A percentile compares a stretch with the other conserved stretches of the same genome.
Conservation (phyloP, 805 yeast species). For the Starmerella etchellsii region DNA sequence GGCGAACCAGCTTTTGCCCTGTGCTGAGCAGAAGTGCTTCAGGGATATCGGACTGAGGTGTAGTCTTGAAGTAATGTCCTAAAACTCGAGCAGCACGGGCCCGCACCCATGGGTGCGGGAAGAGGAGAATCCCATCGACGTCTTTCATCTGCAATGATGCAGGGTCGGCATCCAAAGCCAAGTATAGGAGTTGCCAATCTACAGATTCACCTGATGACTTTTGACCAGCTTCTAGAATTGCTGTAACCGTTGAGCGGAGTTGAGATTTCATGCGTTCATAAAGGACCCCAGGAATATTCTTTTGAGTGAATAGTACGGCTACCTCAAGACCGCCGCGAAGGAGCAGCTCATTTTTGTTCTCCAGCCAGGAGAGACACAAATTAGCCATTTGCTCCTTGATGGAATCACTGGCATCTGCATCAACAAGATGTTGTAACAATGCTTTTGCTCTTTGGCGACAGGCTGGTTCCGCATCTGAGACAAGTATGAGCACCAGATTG, state of each 20-base stretch:
- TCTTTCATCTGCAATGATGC: slow-evolving; percentile 27
- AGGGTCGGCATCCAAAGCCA: slow-evolving; percentile 36
- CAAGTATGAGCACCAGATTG: slow-evolving; percentile 61
- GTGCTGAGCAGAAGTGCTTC: slow-evolving; percentile 40
- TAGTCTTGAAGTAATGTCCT: slow-evolving; percentile 35
- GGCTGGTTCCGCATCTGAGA: slow-evolving; percentile 61
- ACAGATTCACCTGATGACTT: slow-evolving; percentile 10
- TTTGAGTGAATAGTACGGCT: slow-evolving; percentile 8
- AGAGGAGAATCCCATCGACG: slow-evolving; percentile 46
- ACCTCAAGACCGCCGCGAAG: slow-evolving; percentile 21
- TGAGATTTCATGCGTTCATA: slow-evolving; percentile 3
- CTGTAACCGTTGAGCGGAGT: neutral
- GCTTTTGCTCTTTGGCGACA: slow-evolving; percentile 76
- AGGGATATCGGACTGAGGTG: slow-evolving; percentile 33
- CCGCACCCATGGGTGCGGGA: slow-evolving; percentile 90
- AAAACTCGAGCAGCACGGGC: slow-evolving; percentile 48
- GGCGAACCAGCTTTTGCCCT: slow-evolving; percentile 57
- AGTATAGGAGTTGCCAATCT: slow-evolving; percentile 70
- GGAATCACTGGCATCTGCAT: neutral
- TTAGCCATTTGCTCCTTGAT: slow-evolving; percentile 10
- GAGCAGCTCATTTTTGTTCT: slow-evolving; percentile 11
- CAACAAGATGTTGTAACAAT: slow-evolving; percentile 24
- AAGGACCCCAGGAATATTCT: neutral
- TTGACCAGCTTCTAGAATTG: slow-evolving; percentile 5
- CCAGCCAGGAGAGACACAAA: slow-evolving; percentile 16